A percentile compares a stretch with the other conserved stretches of the same genome.
phyloP scores from a whole-genome alignment of 2,329 filamentous ascomycete genomes.

The Corynespora cassiicola region DNA sequence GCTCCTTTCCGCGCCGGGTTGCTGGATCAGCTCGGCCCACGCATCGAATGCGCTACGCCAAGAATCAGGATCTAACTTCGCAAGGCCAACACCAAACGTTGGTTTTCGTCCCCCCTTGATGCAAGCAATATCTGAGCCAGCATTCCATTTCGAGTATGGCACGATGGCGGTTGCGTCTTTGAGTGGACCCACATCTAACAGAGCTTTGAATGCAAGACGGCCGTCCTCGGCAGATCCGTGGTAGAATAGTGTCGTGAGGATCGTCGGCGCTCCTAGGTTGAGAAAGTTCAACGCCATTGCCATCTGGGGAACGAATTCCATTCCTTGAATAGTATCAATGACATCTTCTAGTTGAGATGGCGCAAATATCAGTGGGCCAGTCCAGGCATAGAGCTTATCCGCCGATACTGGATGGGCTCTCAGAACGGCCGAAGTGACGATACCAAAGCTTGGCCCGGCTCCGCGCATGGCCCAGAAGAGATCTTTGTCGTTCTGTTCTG shows the following conservation, averaged over 20 bases:
- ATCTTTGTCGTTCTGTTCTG: no score
- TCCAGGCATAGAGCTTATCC: slow-evolving; percentile 11
- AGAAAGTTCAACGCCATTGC: slow-evolving; percentile 24
- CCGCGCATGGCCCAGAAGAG: slow-evolving; percentile 51
- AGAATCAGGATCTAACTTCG: background rate
- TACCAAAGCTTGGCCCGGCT: slow-evolving; percentile 48
- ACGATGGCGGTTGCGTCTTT: slow-evolving; percentile 23
- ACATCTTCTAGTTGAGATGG: slow-evolving; percentile 27
- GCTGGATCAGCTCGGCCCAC: slow-evolving; percentile 2
- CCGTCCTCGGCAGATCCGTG: slow-evolving; percentile 31
- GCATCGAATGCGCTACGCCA: slow-evolving; percentile 1
- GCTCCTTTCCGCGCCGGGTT: slow-evolving; percentile 4
- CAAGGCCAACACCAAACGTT: slow-evolving; percentile 3
- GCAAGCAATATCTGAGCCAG: slow-evolving; percentile 39
- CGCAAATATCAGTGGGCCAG: slow-evolving; percentile 10
- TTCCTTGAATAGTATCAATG: slow-evolving; percentile 33
- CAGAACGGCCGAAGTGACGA: slow-evolving; percentile 32
- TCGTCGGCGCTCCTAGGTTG: background rate
- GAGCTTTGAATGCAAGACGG: slow-evolving; percentile 34
- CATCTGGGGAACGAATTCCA: slow-evolving; percentile 33
- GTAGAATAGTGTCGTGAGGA: slow-evolving; percentile 32
- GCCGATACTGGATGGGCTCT: slow-evolving; percentile 32
- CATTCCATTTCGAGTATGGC: slow-evolving; percentile 45
- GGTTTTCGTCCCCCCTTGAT: slow-evolving; percentile 3
- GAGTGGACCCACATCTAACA: slow-evolving; percentile 34